Percentiles rank a stretch among this genome's conserved stretches.
Conservation (phyloP, 108 stramenopile species). For the Asterionellopsis glacialis region DNA sequence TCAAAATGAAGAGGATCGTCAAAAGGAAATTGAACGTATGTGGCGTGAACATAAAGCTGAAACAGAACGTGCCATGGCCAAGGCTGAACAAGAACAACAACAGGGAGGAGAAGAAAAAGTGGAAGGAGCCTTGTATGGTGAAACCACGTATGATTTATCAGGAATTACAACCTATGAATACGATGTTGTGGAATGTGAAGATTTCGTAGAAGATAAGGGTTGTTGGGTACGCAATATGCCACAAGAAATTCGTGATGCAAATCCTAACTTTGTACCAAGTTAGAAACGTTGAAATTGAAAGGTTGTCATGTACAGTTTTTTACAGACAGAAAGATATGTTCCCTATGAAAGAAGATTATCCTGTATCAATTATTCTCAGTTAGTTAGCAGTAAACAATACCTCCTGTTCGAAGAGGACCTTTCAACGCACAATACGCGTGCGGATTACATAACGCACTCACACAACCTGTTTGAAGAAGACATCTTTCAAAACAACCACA, state of each 20-base stretch:
- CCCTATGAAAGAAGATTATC: no score
- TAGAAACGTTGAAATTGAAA: no score
- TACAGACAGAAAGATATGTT: no score
- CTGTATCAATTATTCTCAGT: no score
- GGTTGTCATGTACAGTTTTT: no score
- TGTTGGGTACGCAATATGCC: constrained; percentile 88
- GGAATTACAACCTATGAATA: constrained; percentile 68
- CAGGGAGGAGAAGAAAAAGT: constrained; percentile 24
- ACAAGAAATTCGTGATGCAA: constrained; percentile 71
- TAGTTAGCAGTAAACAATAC: no score
- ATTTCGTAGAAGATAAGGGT: constrained; percentile 68
- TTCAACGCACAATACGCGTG: no score
- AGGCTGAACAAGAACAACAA: constrained; percentile 17
- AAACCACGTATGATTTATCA: constrained; percentile 57
- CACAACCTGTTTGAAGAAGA: no score
- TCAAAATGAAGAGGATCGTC: constrained; percentile 12
- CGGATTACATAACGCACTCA: no score
- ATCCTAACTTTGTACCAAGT: constrained; percentile 83
- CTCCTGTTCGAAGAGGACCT: no score
- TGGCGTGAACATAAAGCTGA: constrained; percentile 44
- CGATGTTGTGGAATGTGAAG: constrained; percentile 80
- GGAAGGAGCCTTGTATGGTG: constrained; percentile 30
- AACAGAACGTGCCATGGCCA: constrained; percentile 18
- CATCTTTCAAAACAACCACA: no score
- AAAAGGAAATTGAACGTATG: constrained; percentile 43